phyloP scores from a whole-genome alignment of 2,329 filamentous ascomycete species.

The Fusarium sp. region DNA sequence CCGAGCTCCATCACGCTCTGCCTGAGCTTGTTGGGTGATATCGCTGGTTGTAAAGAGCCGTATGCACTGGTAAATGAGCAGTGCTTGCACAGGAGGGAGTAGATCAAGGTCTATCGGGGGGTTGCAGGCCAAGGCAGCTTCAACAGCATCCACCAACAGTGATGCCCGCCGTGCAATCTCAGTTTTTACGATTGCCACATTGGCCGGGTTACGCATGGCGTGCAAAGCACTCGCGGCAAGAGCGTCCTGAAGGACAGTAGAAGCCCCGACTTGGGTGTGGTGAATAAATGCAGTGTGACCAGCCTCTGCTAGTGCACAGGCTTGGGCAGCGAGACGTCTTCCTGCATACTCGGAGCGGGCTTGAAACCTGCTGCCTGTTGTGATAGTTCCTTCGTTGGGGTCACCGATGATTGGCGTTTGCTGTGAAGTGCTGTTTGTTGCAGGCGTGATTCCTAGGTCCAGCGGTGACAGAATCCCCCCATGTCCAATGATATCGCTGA shows the following conservation, averaged over 20 bases:
- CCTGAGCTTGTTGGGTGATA: conserved; percentile 36
- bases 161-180: conserved; percentile 5
- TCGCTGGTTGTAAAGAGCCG: conserved; percentile 18
- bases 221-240: conserved; percentile 8
- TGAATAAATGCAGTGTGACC: conserved; percentile 18
- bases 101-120: conserved; percentile 1
- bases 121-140: background rate
- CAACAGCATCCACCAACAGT: conserved; percentile 6
- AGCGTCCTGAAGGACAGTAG: conserved; percentile 3
- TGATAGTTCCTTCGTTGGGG: background rate
- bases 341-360: conserved; percentile 13
- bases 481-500: conserved; percentile 1
- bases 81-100: conserved; percentile 19
- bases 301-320: background rate
- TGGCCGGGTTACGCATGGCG: background rate
- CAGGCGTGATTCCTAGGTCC: background rate
- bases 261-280: conserved; percentile 7
- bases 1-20: conserved; percentile 2
- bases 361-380: conserved; percentile 9
- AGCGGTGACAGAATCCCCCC: background rate
- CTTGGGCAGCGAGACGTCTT: conserved; percentile 4
- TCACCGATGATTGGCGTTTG: background rate
- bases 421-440: background rate
- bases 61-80: conserved; percentile 25
- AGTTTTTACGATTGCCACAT: background rate